Evolutionary conservation across 2,329 filamentous ascomycete species (phyloP), one percentile per base, ranked within the genome.

Genomic region (Paracoccidioides brasiliensis): DNA sequence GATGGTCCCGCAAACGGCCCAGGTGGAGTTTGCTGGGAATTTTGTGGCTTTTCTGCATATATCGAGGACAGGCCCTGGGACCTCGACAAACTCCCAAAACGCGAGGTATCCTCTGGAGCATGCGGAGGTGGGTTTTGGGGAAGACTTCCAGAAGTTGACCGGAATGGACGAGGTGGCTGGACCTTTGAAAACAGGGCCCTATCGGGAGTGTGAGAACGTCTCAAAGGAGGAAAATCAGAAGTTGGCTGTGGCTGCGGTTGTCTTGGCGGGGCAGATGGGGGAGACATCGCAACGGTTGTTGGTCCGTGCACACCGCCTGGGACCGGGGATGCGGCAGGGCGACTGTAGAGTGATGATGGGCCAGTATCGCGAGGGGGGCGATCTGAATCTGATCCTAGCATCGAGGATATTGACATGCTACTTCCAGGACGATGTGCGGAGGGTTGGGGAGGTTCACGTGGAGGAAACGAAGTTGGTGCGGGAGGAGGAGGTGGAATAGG

Each of bases 371-470:
- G 76, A 66, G 69, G 69, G 43, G 70, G 63, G 55, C 71, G 72
- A 52, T 77, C 70, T 49, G 76, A 64, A 61, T 78, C 76, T 10
- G 74, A 75, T 57, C 83, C 84, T 57, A 87, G 78, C 70, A 88
- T 80, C 46, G 83, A 83, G n/a, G 82, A 85, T 68, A 87, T 86
- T 49, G 84, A 85, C 83, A 87, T 86, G 70, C 81, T 83, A 64
- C 80, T 80, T 53, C 78, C 78, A 10, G 79, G 78, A 57, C 82
- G 76, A 66, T 79, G 74, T 56, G 74, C 69, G 28, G 78, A 73
- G 28, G 54, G 72, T 15, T 73, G 71, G 51, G 80, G 76, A 50
- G 80, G 72, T 60, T 85, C 82, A 64, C 81, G 79, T 57, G 74
- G 72, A 32, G 68, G 70, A 53, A 70, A 66, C 55, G 72, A 59